Percentiles rank a stretch among this genome's conserved stretches.
phyloP scores from a whole-genome alignment of 2,329 filamentous ascomycete genomes.

The Hypoxylon sp. region DNA sequence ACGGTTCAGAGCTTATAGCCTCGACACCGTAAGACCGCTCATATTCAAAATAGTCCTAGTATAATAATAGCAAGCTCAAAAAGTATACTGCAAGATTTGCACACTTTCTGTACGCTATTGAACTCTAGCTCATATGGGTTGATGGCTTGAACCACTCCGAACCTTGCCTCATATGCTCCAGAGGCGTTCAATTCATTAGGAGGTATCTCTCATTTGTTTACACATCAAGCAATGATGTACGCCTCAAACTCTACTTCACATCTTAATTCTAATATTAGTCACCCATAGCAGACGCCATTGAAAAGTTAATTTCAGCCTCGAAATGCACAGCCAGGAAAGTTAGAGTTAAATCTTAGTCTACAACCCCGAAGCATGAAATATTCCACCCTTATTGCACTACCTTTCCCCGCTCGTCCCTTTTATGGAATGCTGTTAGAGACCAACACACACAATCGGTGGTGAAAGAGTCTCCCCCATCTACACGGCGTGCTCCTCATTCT shows the following conservation, averaged over 20 bases:
- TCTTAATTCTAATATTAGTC: not conserved
- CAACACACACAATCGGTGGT: constrained; percentile 30
- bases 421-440: constrained; percentile 31
- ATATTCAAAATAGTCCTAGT: not conserved
- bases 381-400: constrained; percentile 20
- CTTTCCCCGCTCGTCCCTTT: constrained; percentile 14
- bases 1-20: not conserved
- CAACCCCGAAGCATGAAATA: not conserved
- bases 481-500: constrained; percentile 42
- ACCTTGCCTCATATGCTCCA: too few relatives aligned
- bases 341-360: not conserved
- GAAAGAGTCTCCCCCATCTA: constrained; percentile 42
- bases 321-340: not conserved
- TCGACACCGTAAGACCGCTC: not conserved
- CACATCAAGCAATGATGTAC: not conserved
- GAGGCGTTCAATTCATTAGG: too few relatives aligned
- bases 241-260: not conserved
- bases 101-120: not conserved
- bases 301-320: constrained; percentile 26
- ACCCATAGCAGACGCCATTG: not conserved
- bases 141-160: not conserved
- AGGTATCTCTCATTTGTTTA: not conserved
- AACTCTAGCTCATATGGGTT: not conserved
- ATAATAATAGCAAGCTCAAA: not conserved
- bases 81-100: not conserved